A percentile compares a stretch with the other conserved stretches of the same genome.
These are phyloP conservation scores for Amaranthus cruentus DNA, from an alignment of 148 eudicot species.

Conservation along the genomic window DNA sequence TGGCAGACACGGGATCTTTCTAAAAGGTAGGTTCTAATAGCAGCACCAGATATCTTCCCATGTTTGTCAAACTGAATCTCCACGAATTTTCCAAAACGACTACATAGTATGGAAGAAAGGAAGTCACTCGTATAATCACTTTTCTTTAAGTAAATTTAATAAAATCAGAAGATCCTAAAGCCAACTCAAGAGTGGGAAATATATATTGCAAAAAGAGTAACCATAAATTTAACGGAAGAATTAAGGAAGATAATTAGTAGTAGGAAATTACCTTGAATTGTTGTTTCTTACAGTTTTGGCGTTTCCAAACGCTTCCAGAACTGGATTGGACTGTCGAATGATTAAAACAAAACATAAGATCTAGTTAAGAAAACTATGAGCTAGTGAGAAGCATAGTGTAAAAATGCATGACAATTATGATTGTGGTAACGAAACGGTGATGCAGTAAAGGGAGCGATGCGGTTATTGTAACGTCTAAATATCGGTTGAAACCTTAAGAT, in stretches of 20 bases:
- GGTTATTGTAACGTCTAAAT: too few species aligned
- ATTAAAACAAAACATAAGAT: conserved; percentile 9
- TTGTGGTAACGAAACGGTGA: too few species aligned
- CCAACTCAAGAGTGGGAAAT: neutral
- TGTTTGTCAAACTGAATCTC: conserved; percentile 93
- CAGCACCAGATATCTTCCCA: conserved; percentile 97
- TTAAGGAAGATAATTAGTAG: conserved; percentile 12
- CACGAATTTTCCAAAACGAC: conserved; percentile 98
- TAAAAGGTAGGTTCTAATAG: conserved; percentile 84
- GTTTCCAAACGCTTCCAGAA: conserved; percentile 98
- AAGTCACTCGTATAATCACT: conserved; percentile 19
- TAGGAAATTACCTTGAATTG: conserved; percentile 66
- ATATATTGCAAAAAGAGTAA: conserved; percentile 3
- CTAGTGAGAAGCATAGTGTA: neutral
- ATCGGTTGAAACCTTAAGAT: too few species aligned
- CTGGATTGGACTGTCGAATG: conserved; percentile 82
- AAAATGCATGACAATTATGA: too few species aligned
- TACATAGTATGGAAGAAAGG: conserved; percentile 25
- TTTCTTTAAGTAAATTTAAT: neutral
- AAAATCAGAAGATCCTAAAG: neutral
- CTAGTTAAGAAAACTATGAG: neutral
- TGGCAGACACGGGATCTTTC: conserved; percentile 99
- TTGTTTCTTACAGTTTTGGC: conserved; percentile 96
- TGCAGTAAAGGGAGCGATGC: too few species aligned
- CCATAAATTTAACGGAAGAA: neutral